Conservation (phyloP, 495 filamentous ascomycete genomes). For the Viridothelium virens region DNA sequence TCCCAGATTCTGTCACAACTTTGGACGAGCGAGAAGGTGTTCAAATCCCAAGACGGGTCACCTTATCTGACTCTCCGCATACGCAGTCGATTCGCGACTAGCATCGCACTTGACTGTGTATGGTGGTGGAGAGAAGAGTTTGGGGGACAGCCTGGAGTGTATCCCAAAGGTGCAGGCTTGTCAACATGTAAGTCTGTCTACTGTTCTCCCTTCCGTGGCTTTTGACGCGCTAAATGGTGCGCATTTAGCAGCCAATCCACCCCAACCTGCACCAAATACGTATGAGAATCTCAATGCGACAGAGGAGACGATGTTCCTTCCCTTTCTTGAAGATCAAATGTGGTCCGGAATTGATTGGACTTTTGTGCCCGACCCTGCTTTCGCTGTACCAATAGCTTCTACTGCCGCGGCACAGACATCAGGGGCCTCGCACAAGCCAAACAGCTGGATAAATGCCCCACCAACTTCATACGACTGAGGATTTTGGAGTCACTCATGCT, state of each 20-base stretch:
- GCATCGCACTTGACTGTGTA: not conserved
- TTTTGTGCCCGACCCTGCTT: not conserved
- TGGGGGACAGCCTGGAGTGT: constrained; percentile 5
- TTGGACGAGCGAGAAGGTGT: constrained; percentile 5
- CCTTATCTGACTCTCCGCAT: not conserved
- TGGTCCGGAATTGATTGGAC: constrained; percentile 1
- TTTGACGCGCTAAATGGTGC: not conserved
- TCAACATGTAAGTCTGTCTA: not conserved
- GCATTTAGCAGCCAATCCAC: not conserved
- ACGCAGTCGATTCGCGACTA: constrained; percentile 1
- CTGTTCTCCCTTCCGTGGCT: not conserved
- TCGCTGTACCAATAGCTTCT: not conserved
- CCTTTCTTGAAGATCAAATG: constrained; percentile 6
- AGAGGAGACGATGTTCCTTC: not conserved
- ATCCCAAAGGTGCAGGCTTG: not conserved
- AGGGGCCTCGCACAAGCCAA: not conserved
- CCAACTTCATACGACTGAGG: not conserved
- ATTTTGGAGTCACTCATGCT: not conserved
- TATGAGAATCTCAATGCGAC: not conserved
- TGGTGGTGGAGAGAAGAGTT: constrained; percentile 8
- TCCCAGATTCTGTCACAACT: constrained; percentile 1
- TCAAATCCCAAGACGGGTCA: constrained; percentile 1
- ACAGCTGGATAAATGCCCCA: not conserved
- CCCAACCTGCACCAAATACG: not conserved
- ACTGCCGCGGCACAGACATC: not conserved